Percentiles rank a stretch among this genome's conserved stretches.
These are phyloP conservation scores for Anisodus acutangulus DNA, from an alignment of 257 asterid genomes.

Conservation along the genomic window DNA sequence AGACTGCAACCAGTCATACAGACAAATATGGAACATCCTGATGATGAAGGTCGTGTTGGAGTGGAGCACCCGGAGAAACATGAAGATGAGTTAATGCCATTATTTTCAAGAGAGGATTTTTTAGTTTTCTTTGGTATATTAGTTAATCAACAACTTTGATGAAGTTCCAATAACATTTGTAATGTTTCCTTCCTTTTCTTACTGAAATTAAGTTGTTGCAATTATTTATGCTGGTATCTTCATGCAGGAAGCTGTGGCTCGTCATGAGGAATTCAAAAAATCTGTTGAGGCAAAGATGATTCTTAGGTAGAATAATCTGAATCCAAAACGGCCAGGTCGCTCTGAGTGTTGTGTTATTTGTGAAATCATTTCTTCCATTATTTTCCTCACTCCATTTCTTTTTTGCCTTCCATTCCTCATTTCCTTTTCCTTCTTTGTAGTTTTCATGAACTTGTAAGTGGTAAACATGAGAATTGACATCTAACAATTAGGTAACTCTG, in stretches of 20 bases:
- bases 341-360: constrained; percentile 11
- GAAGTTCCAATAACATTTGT: neutral
- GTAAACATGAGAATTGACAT: constrained; percentile 25
- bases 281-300: constrained; percentile 76
- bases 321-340: constrained; percentile 92
- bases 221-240: constrained; percentile 24
- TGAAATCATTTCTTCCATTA: neutral
- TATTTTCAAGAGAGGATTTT: neutral
- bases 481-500: neutral
- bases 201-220: neutral
- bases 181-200: neutral
- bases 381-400: neutral
- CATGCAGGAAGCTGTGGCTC: constrained; percentile 89
- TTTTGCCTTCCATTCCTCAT: neutral
- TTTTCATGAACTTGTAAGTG: constrained; percentile 23
- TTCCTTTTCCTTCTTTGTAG: neutral
- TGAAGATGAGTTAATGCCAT: constrained; percentile 63
- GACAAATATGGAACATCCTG: constrained; percentile 71
- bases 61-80: constrained; percentile 71
- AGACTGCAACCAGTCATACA: neutral
- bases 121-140: neutral
- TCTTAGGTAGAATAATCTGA: constrained; percentile 77
- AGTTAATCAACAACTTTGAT: constrained; percentile 21
- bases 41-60: constrained; percentile 52
- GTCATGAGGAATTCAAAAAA: constrained; percentile 90